Percentiles rank a stretch among this genome's conserved stretches.
These are phyloP conservation scores for Penicillium frequentans DNA, from an alignment of 2,329 filamentous ascomycete species.

Conservation along the genomic window DNA sequence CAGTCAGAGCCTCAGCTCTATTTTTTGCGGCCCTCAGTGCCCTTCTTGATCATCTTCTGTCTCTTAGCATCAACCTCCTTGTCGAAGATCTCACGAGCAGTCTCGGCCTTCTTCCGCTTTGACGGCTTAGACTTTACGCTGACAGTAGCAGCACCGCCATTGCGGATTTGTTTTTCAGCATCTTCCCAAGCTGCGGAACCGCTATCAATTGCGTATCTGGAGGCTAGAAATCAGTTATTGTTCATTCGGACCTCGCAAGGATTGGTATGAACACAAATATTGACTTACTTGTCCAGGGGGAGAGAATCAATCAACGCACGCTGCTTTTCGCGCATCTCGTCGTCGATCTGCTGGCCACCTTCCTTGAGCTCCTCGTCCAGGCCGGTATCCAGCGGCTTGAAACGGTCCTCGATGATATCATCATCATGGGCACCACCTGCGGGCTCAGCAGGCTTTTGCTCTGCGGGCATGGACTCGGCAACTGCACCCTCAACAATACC, in stretches of 20 bases:
- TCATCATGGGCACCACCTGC: conserved; percentile 69
- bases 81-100: conserved; percentile 51
- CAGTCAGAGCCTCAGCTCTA: conserved; percentile 19
- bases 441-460: conserved; percentile 42
- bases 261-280: conserved; percentile 30
- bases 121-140: conserved; percentile 69
- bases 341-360: conserved; percentile 73
- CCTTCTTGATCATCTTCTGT: conserved; percentile 47
- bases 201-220: conserved; percentile 48
- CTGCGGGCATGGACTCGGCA: conserved; percentile 63
- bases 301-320: conserved; percentile 86
- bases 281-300: conserved; percentile 77
- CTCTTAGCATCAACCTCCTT: conserved; percentile 44
- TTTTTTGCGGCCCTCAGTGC: conserved; percentile 42
- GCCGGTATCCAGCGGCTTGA: conserved; percentile 67
- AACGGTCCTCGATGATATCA: conserved; percentile 60
- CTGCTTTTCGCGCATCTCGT: conserved; percentile 73
- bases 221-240: conserved; percentile 43
- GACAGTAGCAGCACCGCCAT: conserved; percentile 58
- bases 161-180: conserved; percentile 71
- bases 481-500: conserved; percentile 72
- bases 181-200: conserved; percentile 55
- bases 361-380: conserved; percentile 83
- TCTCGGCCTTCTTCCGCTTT: conserved; percentile 70
- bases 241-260: conserved; percentile 22